These are phyloP conservation scores for Boletus huronensis DNA, from an alignment of 768 basidiomycete species.

Conservation along the genomic window DNA sequence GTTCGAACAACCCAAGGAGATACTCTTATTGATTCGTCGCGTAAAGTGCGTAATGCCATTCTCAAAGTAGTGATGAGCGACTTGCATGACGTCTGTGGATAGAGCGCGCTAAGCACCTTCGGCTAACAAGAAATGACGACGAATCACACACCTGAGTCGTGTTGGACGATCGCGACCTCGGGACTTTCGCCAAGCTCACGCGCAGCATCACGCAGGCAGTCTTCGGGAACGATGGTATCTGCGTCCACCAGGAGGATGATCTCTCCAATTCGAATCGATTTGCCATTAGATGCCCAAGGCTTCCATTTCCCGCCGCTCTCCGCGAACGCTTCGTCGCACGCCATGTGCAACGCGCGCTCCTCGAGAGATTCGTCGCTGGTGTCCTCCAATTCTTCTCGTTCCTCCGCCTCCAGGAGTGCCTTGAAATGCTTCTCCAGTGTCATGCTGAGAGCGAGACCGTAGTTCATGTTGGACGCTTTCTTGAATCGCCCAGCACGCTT, in stretches of 20 bases:
- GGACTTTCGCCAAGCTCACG: constrained; percentile 65
- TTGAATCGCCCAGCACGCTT: constrained; percentile 80
- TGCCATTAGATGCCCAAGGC: constrained; percentile 76
- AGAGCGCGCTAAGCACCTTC: background rate
- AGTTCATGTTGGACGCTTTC: constrained; percentile 92
- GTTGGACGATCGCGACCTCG: constrained; percentile 82
- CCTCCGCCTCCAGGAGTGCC: constrained; percentile 41
- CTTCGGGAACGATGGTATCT: constrained; percentile 86
- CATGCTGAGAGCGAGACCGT: constrained; percentile 48
- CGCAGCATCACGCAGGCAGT: constrained; percentile 89
- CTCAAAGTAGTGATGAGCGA: constrained; percentile 86
- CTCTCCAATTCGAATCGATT: constrained; percentile 72
- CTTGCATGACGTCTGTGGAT: constrained; percentile 77
- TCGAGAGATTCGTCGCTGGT: constrained; percentile 51
- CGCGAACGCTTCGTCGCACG: constrained; percentile 68
- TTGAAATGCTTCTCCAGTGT: constrained; percentile 35
- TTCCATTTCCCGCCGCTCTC: constrained; percentile 56
- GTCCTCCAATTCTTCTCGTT: constrained; percentile 34
- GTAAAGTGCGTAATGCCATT: constrained; percentile 91
- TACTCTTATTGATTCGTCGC: constrained; percentile 78
- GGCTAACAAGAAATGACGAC: constrained; percentile 19
- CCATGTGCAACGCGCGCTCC: constrained; percentile 68
- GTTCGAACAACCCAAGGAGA: constrained; percentile 75
- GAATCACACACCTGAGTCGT: constrained; percentile 67
- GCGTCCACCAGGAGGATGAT: constrained; percentile 83